Evolutionary conservation across 2,329 filamentous ascomycete genomes (phyloP).

Genomic region (Colletotrichum agaves): DNA sequence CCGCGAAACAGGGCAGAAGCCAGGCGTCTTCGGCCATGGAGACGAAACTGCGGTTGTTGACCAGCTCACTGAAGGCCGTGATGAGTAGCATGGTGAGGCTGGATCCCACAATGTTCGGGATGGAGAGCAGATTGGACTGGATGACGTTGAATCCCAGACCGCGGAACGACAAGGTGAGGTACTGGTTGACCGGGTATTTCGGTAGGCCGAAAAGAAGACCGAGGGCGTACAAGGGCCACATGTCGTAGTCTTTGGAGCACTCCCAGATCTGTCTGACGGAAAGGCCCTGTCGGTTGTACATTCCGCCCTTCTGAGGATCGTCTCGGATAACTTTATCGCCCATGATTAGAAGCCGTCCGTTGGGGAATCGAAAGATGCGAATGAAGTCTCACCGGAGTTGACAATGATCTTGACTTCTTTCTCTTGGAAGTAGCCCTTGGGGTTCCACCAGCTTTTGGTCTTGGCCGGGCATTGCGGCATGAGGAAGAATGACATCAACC

Average conservation of each 20-base stretch:
- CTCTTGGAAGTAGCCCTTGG: constrained; percentile 66
- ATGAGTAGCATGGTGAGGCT: constrained; percentile 60
- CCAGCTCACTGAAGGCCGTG: constrained; percentile 61
- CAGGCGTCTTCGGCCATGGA: constrained; percentile 61
- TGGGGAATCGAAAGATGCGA: rapidly evolving
- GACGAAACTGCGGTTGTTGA: constrained; percentile 61
- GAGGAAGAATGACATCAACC: constrained; percentile 48
- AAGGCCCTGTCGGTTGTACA: constrained; percentile 69
- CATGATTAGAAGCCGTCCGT: background rate
- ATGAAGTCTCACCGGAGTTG: constrained; percentile 53
- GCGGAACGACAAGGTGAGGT: constrained; percentile 43
- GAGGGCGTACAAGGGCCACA: constrained; percentile 65
- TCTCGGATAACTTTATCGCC: constrained; percentile 58
- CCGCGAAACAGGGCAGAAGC: constrained; percentile 64
- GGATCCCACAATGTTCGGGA: constrained; percentile 60
- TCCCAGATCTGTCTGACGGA: constrained; percentile 58
- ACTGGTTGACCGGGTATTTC: constrained; percentile 40
- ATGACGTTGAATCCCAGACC: constrained; percentile 52
- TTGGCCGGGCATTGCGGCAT: constrained; percentile 46
- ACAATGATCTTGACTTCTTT: constrained; percentile 68
- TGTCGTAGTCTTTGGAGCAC: constrained; percentile 63
- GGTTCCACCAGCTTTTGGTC: constrained; percentile 59
- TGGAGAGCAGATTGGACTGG: constrained; percentile 54
- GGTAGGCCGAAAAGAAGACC: constrained; percentile 54
- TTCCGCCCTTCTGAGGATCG: constrained; percentile 64